Base-by-base conservation (phyloP, 768 basidiomycete genomes). In the Krasilnikovozyma curviuscula region DNA sequence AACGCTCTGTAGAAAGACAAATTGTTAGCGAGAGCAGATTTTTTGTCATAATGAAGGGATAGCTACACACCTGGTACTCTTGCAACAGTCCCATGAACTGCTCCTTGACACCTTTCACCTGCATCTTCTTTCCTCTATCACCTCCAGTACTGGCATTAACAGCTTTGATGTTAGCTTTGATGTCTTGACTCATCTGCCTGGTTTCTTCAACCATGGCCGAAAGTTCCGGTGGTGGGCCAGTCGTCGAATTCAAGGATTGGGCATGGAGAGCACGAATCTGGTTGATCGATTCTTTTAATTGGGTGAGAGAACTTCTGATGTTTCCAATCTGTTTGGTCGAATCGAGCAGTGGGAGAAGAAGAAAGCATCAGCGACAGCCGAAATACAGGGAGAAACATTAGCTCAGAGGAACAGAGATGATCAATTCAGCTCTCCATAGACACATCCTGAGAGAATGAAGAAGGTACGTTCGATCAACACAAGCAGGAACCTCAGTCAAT, bases 1-100 rank as follows among this genome's bases (percentile, higher is more conserved):
- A 23, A 81, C 75, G 25, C 68, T 69, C 61, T 82, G 83, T 27
- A 2, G 2, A 18, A 37, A 12, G 19, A 9, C 25, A 25, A 2
- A 34, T 21, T 16, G 2, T 8, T 24, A 34, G 18, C 33, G 31
- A 14, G 35, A 25, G 41, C 41, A 16, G 19, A n/a, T 8, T 39
- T 7, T 23, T 39, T n/a, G n/a, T n/a, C 25, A 25, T n/a, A 28
- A 3, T n/a, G 6, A 5, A 31, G n/a, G 16, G 13, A 14, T 18
- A 13, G 3, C n/a, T 19, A 39, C 45, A 27, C 16, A 39, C 45
- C 50, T 52, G 50, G 55, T 70, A 69, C 56, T 68, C 65, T 42
- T 69, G 63, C 38, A 70, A 56, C 35, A 66, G 56, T 21, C 63
- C 57, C 52, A 65, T 65, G 59, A 70, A 70, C 35, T 61, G 58